These are phyloP conservation scores for Danielia reshetovae DNA, from an alignment of 805 yeast species.

Conservation along the genomic window DNA sequence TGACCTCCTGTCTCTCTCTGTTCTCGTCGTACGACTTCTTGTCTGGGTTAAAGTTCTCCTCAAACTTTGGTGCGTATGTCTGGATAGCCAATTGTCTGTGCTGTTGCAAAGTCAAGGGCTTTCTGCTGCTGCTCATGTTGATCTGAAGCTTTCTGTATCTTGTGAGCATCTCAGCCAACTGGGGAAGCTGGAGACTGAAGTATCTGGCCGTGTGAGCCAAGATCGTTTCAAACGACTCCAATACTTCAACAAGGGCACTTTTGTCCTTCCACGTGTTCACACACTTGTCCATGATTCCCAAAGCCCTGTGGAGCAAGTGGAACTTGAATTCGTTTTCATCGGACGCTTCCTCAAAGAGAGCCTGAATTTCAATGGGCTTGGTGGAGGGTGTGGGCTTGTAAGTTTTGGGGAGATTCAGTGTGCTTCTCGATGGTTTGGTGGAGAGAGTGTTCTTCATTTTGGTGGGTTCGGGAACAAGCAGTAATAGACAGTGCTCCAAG, in stretches of 20 bases:
- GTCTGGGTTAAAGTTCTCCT: constrained; percentile 94
- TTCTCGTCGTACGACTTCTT: constrained; percentile 87
- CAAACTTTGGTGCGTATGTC: constrained; percentile 84
- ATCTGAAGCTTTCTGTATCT: constrained; percentile 45
- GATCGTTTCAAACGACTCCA: constrained; percentile 43
- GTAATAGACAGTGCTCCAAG: constrained; percentile 47
- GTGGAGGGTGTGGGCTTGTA: constrained; percentile 11
- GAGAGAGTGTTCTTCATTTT: constrained; percentile 15
- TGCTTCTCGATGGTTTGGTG: constrained; percentile 2
- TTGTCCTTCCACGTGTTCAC: constrained; percentile 56
- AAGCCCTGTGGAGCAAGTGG: constrained; percentile 30
- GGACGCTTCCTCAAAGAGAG: constrained; percentile 9
- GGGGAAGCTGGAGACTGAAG: constrained; percentile 29
- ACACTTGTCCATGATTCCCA: constrained; percentile 28
- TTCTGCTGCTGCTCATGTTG: constrained; percentile 25
- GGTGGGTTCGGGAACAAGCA: constrained; percentile 40
- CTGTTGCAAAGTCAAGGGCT: constrained; percentile 74
- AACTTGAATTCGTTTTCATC: constrained; percentile 19
- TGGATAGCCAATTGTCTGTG: constrained; percentile 85
- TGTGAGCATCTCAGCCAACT: constrained; percentile 30
- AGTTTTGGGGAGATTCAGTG: constrained; percentile 14
- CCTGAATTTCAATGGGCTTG: constrained; percentile 9
- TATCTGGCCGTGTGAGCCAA: constrained; percentile 36
- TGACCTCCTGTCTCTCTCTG: constrained; percentile 73
- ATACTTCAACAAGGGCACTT: constrained; percentile 57